Evolutionary conservation across 495 filamentous ascomycete genomes (phyloP).

Genomic region (Trichoderma reesei): DNA sequence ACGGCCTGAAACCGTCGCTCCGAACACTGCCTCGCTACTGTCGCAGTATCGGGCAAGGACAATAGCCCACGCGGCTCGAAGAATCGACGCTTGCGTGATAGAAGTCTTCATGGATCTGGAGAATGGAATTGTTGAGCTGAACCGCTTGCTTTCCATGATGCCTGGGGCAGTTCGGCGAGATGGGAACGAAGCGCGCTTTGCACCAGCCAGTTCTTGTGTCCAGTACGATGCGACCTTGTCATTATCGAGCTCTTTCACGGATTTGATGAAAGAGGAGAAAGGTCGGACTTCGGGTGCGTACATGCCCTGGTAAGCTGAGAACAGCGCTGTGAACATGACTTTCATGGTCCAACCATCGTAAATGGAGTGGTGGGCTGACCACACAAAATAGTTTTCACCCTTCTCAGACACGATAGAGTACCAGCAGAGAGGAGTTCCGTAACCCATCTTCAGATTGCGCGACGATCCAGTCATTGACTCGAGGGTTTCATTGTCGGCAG

Average conservation of each 20-base stretch:
- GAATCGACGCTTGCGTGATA: conserved; percentile 29
- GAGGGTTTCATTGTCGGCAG: not conserved
- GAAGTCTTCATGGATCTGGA: not conserved
- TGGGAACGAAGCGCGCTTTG: not conserved
- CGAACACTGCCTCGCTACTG: conserved; percentile 36
- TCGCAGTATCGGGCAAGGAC: conserved; percentile 28
- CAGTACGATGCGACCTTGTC: not conserved
- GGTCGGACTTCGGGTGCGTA: not conserved
- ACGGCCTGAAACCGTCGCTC: conserved; percentile 39
- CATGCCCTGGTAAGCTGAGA: not conserved
- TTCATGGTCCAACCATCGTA: conserved; percentile 11
- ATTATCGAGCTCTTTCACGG: not conserved
- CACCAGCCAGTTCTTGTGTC: not conserved
- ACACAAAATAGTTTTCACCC: conserved; percentile 1
- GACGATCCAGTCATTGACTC: not conserved
- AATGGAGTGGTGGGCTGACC: conserved; percentile 11
- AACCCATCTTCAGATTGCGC: not conserved
- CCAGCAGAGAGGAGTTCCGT: not conserved
- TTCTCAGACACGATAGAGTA: conserved; percentile 1
- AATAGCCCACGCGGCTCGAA: conserved; percentile 40
- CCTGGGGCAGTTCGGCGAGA: not conserved
- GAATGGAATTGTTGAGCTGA: conserved; percentile 3
- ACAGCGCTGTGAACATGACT: not conserved
- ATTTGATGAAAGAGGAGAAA: conserved; percentile 1
- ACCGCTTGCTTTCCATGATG: not conserved